These are phyloP conservation scores for Flaveria bidentis DNA, from an alignment of 129 eudicot genomes.

Conservation along the genomic window DNA sequence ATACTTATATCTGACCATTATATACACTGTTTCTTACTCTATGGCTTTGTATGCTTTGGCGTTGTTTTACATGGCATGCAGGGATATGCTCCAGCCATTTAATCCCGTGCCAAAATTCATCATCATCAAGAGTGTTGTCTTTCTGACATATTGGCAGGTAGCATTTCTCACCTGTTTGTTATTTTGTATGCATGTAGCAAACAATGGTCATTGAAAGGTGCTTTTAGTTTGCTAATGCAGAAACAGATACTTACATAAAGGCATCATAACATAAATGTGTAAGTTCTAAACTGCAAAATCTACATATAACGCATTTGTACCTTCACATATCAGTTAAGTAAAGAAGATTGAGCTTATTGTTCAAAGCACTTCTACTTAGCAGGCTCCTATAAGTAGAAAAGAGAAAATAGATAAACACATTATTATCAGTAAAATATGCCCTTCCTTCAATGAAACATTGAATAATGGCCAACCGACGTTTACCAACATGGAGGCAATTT, in stretches of 20 bases:
- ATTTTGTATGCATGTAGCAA: slow-evolving; percentile 14
- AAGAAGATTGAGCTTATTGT: background rate
- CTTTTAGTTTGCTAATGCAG: slow-evolving; percentile 10
- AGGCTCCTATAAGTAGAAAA: background rate
- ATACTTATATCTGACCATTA: slow-evolving; percentile 81
- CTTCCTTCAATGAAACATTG: background rate
- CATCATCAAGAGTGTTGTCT: slow-evolving; percentile 83
- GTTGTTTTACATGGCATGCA: slow-evolving; percentile 87
- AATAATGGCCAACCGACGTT: background rate
- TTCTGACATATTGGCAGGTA: slow-evolving; percentile 98
- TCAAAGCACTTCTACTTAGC: background rate
- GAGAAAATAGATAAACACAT: background rate
- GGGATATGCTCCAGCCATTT: slow-evolving; percentile 84
- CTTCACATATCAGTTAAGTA: background rate
- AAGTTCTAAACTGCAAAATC: background rate
- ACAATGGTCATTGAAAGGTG: slow-evolving; percentile 3
- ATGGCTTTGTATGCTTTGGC: slow-evolving; percentile 81
- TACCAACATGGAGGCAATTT: background rate
- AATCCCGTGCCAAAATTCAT: slow-evolving; percentile 92
- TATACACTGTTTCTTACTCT: slow-evolving; percentile 76
- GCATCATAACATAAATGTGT: background rate
- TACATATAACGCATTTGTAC: background rate
- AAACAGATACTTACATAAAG: background rate
- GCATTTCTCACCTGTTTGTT: slow-evolving; percentile 9
- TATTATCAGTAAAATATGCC: background rate